phyloP scores from a whole-genome alignment of 2,329 filamentous ascomycete species.

The Leptographium galeiforme region DNA sequence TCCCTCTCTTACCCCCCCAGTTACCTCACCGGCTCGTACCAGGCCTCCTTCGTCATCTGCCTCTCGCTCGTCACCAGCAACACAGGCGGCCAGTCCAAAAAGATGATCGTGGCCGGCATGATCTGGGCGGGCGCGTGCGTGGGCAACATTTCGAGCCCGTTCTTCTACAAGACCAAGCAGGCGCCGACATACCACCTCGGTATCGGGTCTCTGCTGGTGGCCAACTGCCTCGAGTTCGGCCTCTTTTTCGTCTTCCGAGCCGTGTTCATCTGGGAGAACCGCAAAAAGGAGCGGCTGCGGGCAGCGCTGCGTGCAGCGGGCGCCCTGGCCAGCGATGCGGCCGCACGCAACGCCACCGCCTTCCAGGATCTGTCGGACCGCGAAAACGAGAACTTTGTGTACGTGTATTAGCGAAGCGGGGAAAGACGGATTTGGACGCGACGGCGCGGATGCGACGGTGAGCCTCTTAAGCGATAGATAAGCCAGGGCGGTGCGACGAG shows the following conservation, averaged over 20 bases:
- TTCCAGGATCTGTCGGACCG: slow-evolving; percentile 28
- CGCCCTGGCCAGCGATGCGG: slow-evolving; percentile 13
- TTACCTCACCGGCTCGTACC: slow-evolving; percentile 22
- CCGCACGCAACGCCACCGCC: slow-evolving; percentile 22
- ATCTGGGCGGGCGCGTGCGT: slow-evolving; percentile 16
- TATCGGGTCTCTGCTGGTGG: slow-evolving; percentile 27
- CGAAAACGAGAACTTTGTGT: slow-evolving; percentile 28
- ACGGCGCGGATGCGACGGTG: too few relatives aligned
- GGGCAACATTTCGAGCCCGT: slow-evolving; percentile 48
- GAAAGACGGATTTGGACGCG: not conserved
- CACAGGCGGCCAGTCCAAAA: slow-evolving; percentile 45
- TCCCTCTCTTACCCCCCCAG: slow-evolving; percentile 25
- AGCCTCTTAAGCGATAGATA: too few relatives aligned
- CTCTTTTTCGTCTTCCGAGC: slow-evolving; percentile 26
- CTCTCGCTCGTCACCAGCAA: slow-evolving; percentile 35
- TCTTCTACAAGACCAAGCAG: slow-evolving; percentile 46
- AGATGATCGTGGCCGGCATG: slow-evolving; percentile 30
- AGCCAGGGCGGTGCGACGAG: too few relatives aligned
- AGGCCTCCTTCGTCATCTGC: slow-evolving; percentile 25
- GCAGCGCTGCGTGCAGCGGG: slow-evolving; percentile 5
- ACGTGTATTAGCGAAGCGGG: slow-evolving; percentile 22
- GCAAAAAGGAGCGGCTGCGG: slow-evolving; percentile 17
- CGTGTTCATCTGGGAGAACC: slow-evolving; percentile 26
- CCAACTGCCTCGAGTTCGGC: slow-evolving; percentile 23
- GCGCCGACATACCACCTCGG: slow-evolving; percentile 25